Base-by-base conservation (phyloP, 2,329 filamentous ascomycete genomes). In the Diplodia corticola region DNA sequence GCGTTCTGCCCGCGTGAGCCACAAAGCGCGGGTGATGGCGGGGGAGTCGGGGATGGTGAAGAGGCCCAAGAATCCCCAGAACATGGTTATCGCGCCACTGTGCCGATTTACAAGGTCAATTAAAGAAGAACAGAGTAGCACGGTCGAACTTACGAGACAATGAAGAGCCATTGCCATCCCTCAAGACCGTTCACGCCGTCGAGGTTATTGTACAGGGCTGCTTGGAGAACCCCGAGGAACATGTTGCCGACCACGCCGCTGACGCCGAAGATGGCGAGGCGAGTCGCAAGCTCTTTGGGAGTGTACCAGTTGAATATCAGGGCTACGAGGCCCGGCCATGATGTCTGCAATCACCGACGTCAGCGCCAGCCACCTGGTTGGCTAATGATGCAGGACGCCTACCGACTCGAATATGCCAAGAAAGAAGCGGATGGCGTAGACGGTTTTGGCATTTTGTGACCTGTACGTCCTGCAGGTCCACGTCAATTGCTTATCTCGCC, bases 231-330 rank as follows among this genome's bases (percentile, higher is more conserved):
- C 1, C 74, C 74, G 33, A 72, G 73, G 68, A 77, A 75, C 75
- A 77, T 77, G 10, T 73, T 70, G 12, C 72, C 73, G 1, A 77
- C 68, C 1, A 73, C 70, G 13, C 72, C 72, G 1, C 74, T 74
- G 55, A 74, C 73, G 64, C 72, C 76, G 54, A 77, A 77, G 3
- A 77, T 60, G 1, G 71, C 71, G 2, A 75, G 71, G 15, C 75
- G 71, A 28, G 75, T 73, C 13, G 73, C 73, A 33, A 75, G 66
- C 40, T 77, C 75, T 53, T 69, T 72, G 60, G 78, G 76, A 0
- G 77, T 80, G 63, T 81, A 82, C 80, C 79, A 82, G 12, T 76
- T 78, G 2, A 77, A 75, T 0, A 81, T 70, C 17, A 81, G 75
- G 60, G 77, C 79, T 40, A 78, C 77, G 3, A 73, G 77, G 1